A percentile compares a stretch with the other conserved stretches of the same genome.
These are phyloP conservation scores for Diospyros kaki DNA, from an alignment of 148 eudicot species.

Conservation along the genomic window DNA sequence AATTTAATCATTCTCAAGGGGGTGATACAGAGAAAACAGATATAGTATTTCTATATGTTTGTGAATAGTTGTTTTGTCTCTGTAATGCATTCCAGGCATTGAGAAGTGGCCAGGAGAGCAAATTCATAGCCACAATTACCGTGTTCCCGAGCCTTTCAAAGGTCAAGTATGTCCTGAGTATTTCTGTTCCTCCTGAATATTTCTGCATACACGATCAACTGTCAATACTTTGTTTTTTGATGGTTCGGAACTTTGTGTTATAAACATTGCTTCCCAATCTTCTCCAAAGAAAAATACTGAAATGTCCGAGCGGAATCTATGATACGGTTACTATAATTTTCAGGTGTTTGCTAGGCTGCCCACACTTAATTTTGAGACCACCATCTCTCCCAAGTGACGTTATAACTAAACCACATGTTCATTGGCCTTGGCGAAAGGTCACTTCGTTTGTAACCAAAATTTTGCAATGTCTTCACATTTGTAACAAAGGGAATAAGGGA, in stretches of 20 bases:
- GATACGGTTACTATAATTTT: not conserved
- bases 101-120: conserved; percentile 86
- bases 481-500: too few relatives aligned
- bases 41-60: not conserved
- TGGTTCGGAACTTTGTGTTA: not conserved
- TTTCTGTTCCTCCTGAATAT: not conserved
- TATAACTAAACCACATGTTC: too few relatives aligned
- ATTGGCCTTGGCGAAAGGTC: too few relatives aligned
- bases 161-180: conserved; percentile 51
- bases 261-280: not conserved
- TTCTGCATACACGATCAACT: not conserved
- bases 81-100: conserved; percentile 39
- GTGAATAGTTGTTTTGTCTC: not conserved
- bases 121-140: conserved; percentile 96
- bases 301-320: not conserved
- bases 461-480: too few relatives aligned
- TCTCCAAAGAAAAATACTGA: not conserved
- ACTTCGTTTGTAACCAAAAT: too few relatives aligned
- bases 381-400: too few relatives aligned
- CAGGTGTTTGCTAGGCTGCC: not conserved
- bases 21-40: not conserved
- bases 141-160: conserved; percentile 64
- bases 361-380: too few relatives aligned
- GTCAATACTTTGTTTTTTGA: not conserved
- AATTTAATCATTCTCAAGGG: not conserved